Evolutionary conservation across 2,329 filamentous ascomycete genomes (phyloP).

Genomic region (Penicillium crustosum): DNA sequence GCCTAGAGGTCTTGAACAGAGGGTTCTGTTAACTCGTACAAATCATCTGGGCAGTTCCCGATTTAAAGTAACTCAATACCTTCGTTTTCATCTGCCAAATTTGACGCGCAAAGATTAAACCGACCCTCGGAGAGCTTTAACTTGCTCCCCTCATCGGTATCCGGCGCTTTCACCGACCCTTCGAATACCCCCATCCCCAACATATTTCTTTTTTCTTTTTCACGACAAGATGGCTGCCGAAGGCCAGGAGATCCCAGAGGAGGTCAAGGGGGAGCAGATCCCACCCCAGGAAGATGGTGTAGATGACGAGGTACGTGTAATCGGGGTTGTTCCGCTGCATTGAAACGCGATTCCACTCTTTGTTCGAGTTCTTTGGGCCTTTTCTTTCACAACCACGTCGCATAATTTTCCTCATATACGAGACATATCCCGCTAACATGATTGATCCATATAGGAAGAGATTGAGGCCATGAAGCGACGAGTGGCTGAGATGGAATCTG

Average conservation of each 20-base stretch:
- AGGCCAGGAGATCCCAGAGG: constrained; percentile 35
- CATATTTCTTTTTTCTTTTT: constrained; percentile 1
- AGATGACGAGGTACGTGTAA: constrained; percentile 46
- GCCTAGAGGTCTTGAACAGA: constrained; percentile 19
- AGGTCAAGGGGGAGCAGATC: constrained; percentile 40
- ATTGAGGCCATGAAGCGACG: constrained; percentile 84
- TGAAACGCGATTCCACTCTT: constrained; percentile 6
- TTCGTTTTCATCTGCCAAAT: background rate
- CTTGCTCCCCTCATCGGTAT: constrained; percentile 13
- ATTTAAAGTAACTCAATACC: background rate
- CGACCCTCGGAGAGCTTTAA: constrained; percentile 13
- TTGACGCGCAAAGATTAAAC: background rate
- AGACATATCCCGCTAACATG: constrained; percentile 5
- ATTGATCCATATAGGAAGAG: constrained; percentile 58
- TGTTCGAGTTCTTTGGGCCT: background rate
- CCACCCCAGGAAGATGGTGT: constrained; percentile 42
- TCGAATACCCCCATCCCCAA: background rate
- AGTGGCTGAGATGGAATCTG: constrained; percentile 87
- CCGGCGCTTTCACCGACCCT: constrained; percentile 8
- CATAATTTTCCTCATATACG: background rate
- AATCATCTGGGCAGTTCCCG: background rate
- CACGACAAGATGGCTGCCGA: constrained; percentile 37
- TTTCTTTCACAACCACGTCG: background rate
- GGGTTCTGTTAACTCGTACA: constrained; percentile 4
- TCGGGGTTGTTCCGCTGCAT: background rate